Base-by-base conservation (phyloP, 495 filamentous ascomycete genomes). In the Hypoxylon perforatum region DNA sequence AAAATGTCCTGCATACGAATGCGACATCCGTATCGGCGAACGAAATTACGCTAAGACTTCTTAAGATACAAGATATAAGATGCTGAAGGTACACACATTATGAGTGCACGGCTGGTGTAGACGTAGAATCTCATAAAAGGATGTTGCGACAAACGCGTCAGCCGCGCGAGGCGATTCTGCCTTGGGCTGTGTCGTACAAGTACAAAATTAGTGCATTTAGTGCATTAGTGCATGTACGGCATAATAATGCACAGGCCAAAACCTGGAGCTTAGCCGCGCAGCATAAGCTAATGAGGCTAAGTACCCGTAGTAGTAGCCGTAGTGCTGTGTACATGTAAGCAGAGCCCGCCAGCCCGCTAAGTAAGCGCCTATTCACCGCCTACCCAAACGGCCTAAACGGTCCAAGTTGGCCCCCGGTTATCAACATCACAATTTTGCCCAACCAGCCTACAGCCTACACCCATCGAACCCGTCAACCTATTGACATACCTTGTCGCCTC, bases 81-180 rank as follows among this genome's bases (percentile, higher is more conserved):
- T 49, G n/a, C n/a, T n/a, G n/a, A n/a, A 53, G 9, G 14, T 23
- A 3, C 15, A 68, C 59, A 11, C 21, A 11, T 33, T 58, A 15
- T 63, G 55, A 6, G 12, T 25, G 11, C 17, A 69, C 65, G 55
- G 65, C 6, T 2, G 49, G 59, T n/a, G 65, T 42, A 38, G 6
- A 11, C 17, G 14, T 10, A 15, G 18, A 18, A 46, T 28, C 52
- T n/a, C n/a, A n/a, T n/a, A 19, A 35, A 22, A 63, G 60, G 65
- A 69, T 60, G 65, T 64, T 61, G 56, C 61, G 50, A 64, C 41
- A 69, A 61, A 69, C 61, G 66, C 66, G 21, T 61, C 60, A 69
- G 60, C 60, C 60, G 65, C 66, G 56, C 44, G 55, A 69, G 61
- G 66, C 65, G 12, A 22, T 22, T 18, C 10, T 17, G 41, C n/a